Evolutionary conservation across 1,284 basidiomycete species (phyloP).

Genomic region (Fomitopsis palustris): DNA sequence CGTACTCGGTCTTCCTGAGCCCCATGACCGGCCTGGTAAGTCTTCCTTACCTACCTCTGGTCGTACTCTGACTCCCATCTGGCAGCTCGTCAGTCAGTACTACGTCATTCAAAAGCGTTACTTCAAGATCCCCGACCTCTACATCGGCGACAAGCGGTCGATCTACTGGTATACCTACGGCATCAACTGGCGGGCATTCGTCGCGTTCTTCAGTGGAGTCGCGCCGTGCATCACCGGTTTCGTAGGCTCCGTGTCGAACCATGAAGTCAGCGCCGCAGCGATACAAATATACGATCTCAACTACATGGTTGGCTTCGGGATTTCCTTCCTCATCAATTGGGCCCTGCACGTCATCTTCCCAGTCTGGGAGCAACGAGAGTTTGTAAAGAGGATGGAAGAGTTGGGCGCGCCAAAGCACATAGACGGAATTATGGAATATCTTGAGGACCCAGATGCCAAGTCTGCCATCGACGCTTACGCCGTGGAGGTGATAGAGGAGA

Average conservation of each 20-base stretch:
- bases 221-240: slow-evolving; percentile 21
- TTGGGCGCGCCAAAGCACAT: slow-evolving; percentile 4
- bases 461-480: neutral
- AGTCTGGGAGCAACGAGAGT: neutral
- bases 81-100: slow-evolving; percentile 18
- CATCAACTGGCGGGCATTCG: slow-evolving; percentile 18
- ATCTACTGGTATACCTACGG: slow-evolving; percentile 21
- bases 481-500: neutral
- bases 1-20: slow-evolving; percentile 20
- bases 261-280: slow-evolving; percentile 5
- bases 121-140: slow-evolving; percentile 17
- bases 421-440: neutral
- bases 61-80: no score
- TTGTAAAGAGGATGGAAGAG: slow-evolving; percentile 1
- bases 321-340: slow-evolving; percentile 7
- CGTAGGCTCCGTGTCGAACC: slow-evolving; percentile 14
- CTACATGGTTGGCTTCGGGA: slow-evolving; percentile 17
- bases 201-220: slow-evolving; percentile 16
- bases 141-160: slow-evolving; percentile 14
- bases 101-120: slow-evolving; percentile 14
- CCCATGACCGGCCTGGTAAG: slow-evolving; percentile 15
- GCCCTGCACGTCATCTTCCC: slow-evolving; percentile 2
- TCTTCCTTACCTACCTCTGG: no score
- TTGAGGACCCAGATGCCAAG: neutral
- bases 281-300: slow-evolving; percentile 17